These are phyloP conservation scores for Geotrichum fermentans DNA, from an alignment of 1,139 yeast species.

Conservation along the genomic window DNA sequence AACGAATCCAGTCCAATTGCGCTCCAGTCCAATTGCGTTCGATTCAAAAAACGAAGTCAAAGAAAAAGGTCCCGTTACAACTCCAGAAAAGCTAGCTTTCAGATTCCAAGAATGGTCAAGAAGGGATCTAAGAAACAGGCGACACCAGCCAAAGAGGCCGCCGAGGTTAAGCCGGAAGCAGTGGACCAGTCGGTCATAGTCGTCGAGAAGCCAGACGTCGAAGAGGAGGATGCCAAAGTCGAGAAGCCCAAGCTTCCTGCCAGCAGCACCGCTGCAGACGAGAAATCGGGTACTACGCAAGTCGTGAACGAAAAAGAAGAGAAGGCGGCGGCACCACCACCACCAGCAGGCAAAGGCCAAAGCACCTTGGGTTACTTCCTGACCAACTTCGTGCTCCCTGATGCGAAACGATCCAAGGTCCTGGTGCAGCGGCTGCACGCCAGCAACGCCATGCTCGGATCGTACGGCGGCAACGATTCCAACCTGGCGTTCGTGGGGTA, in stretches of 20 bases:
- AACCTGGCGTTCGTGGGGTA: conserved; percentile 32
- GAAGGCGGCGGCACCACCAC: too few relatives aligned
- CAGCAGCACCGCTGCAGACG: neutral
- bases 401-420: conserved; percentile 3
- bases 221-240: neutral
- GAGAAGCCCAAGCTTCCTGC: neutral
- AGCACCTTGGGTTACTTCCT: conserved; percentile 8
- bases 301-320: too few relatives aligned
- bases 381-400: conserved; percentile 13
- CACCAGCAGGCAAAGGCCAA: neutral
- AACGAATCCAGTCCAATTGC: too few relatives aligned
- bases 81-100: too few relatives aligned
- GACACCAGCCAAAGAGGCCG: too few relatives aligned
- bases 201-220: neutral
- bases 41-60: too few relatives aligned
- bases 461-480: conserved; percentile 22
- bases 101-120: too few relatives aligned
- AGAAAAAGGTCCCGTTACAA: too few relatives aligned
- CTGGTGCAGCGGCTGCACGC: conserved; percentile 13
- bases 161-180: too few relatives aligned
- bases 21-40: too few relatives aligned
- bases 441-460: conserved; percentile 12
- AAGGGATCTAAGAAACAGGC: too few relatives aligned
- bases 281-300: too few relatives aligned
- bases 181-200: neutral